Evolutionary conservation across 2,329 filamentous ascomycete species (phyloP).

Genomic region (Ceratocystis destructans): DNA sequence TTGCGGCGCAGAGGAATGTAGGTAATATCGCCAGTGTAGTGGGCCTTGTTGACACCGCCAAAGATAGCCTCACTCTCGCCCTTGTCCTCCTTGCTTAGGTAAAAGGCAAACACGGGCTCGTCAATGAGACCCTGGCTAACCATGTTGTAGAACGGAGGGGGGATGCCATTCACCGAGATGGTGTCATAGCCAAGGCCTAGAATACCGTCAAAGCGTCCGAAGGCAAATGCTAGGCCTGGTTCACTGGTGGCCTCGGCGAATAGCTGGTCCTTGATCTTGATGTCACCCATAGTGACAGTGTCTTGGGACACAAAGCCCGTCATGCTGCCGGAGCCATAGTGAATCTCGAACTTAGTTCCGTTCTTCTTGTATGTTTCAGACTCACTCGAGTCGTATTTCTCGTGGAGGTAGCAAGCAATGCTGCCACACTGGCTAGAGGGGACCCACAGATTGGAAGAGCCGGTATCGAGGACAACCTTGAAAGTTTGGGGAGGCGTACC

Average conservation of each 20-base stretch:
- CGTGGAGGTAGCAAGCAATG: constrained; percentile 96
- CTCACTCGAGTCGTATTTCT: constrained; percentile 81
- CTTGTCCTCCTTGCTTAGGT: constrained; percentile 57
- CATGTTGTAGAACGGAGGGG: constrained; percentile 95
- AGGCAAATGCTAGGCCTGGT: constrained; percentile 93
- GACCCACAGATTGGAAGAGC: constrained; percentile 98
- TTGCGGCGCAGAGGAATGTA: constrained; percentile 93
- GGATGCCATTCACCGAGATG: constrained; percentile 92
- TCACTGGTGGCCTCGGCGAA: constrained; percentile 95
- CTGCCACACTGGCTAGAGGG: constrained; percentile 80
- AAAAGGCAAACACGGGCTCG: constrained; percentile 90
- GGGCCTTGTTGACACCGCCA: constrained; percentile 70
- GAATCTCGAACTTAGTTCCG: constrained; percentile 80
- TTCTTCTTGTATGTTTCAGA: constrained; percentile 93
- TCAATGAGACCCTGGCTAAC: constrained; percentile 79
- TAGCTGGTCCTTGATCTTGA: constrained; percentile 76
- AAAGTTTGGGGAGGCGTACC: constrained; percentile 86
- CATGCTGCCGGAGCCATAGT: constrained; percentile 87
- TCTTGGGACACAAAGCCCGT: constrained; percentile 91
- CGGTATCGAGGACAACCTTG: constrained; percentile 97
- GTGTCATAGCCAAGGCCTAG: constrained; percentile 87
- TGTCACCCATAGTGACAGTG: constrained; percentile 70
- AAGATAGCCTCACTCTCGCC: constrained; percentile 78
- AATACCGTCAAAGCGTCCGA: constrained; percentile 94
- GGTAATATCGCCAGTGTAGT: constrained; percentile 72